These are phyloP conservation scores for Torulaspora microellipsoides DNA, from an alignment of 805 yeast genomes.

Conservation along the genomic window DNA sequence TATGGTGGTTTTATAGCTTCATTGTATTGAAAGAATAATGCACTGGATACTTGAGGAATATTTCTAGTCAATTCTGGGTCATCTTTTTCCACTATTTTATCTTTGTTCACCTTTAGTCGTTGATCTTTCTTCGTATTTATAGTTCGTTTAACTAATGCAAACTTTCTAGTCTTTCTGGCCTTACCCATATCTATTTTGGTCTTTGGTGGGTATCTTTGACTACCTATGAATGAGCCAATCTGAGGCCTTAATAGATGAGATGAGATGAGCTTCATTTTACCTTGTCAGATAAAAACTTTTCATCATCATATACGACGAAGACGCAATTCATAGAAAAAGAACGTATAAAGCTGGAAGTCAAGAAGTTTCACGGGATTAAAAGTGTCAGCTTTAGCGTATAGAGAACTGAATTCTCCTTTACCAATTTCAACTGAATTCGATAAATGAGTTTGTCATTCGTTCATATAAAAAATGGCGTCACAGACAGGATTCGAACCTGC, in stretches of 20 bases:
- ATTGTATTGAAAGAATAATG: constrained; percentile 90
- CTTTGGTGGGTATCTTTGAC: neutral
- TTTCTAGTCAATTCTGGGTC: constrained; percentile 75
- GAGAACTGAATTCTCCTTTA: too few relatives aligned
- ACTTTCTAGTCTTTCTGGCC: constrained; percentile 94
- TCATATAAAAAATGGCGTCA: constrained; percentile 62
- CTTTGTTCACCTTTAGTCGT: constrained; percentile 42
- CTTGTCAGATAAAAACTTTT: constrained; percentile 6
- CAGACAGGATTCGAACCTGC: constrained; percentile 99
- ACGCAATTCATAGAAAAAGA: too few relatives aligned
- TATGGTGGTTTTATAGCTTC: constrained; percentile 97
- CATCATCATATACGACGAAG: constrained; percentile 5
- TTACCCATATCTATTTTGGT: constrained; percentile 65
- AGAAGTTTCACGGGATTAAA: too few relatives aligned
- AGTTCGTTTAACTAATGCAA: constrained; percentile 85
- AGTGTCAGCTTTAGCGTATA: too few relatives aligned
- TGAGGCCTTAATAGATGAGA: constrained; percentile 2
- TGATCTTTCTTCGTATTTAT: constrained; percentile 64
- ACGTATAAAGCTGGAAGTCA: too few relatives aligned
- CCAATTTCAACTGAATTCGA: too few relatives aligned
- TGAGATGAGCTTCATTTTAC: constrained; percentile 3
- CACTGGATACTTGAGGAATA: constrained; percentile 92
- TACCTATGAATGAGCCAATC: neutral
- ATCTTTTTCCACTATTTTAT: constrained; percentile 41
- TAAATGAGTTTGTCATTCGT: too few relatives aligned